Percentiles rank a stretch among this genome's conserved stretches.
Conservation (phyloP, 768 basidiomycete species). For the Suillus weaverae region DNA sequence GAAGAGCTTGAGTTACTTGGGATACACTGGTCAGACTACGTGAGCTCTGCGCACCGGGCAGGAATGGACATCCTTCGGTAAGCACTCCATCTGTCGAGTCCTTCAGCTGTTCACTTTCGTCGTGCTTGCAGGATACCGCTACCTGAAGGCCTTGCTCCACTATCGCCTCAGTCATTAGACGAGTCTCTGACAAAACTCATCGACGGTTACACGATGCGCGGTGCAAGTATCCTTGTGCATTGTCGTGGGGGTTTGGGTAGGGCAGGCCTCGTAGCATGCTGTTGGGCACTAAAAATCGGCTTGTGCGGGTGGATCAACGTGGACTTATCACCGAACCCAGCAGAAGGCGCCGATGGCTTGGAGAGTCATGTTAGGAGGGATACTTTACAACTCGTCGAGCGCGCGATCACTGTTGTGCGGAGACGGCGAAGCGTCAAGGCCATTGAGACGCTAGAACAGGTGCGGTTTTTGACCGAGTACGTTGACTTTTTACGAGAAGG, state of each 20-base stretch:
- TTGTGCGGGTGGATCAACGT: slow-evolving; percentile 70
- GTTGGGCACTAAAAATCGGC: slow-evolving; percentile 91
- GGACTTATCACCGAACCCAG: slow-evolving; percentile 11
- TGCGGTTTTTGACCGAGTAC: slow-evolving; percentile 77
- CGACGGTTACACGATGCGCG: slow-evolving; percentile 67
- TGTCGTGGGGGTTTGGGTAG: slow-evolving; percentile 94
- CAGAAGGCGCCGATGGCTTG: neutral
- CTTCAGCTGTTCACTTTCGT: neutral
- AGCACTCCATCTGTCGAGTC: slow-evolving; percentile 12
- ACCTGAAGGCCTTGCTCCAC: slow-evolving; percentile 86
- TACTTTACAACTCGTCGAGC: slow-evolving; percentile 68
- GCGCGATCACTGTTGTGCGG: slow-evolving; percentile 71
- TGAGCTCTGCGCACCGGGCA: slow-evolving; percentile 52
- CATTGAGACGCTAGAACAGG: slow-evolving; percentile 93
- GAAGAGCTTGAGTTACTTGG: slow-evolving; percentile 83
- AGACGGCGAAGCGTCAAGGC: slow-evolving; percentile 83
- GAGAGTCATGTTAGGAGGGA: slow-evolving; percentile 35
- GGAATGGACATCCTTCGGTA: slow-evolving; percentile 60
- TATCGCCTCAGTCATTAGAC: slow-evolving; percentile 58
- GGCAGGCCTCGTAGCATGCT: slow-evolving; percentile 88
- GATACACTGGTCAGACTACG: slow-evolving; percentile 82
- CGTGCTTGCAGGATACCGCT: slow-evolving; percentile 67
- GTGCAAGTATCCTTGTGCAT: slow-evolving; percentile 76
- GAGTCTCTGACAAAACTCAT: slow-evolving; percentile 65
- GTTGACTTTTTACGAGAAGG: slow-evolving; percentile 54